Base-by-base conservation (phyloP, 2,329 filamentous ascomycete species). In the Epicoccum nigrum region DNA sequence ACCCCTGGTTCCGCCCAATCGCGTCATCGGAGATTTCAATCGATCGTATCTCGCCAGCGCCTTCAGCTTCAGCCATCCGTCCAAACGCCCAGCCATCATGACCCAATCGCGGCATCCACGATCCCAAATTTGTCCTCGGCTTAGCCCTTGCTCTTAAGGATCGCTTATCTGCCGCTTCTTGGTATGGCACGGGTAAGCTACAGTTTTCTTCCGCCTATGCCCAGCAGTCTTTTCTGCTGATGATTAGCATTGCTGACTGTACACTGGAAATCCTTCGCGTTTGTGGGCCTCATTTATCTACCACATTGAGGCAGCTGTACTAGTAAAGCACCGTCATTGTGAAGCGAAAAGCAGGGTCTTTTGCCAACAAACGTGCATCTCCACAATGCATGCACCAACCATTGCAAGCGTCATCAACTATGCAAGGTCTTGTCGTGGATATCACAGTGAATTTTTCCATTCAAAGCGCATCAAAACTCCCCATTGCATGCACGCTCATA, bases 1-100 rank as follows among this genome's bases (percentile, higher is more conserved):
- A 45, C 55, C 54, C 46, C 51, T 43, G 47, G 45, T 33, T 42
- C 51, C 44, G 46, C 40, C 55, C 55, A 62, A 62, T 60, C 25
- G 40, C 48, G 32, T 23, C 31, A 33, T 28, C 51, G 56, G 51
- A 58, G 39, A 39, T 32, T 58, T 60, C 30, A 33, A 30, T 42
- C 53, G 53, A 55, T 57, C 53, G 44, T 47, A 42, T 50, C 31
- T 46, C 32, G 20, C 21, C 27, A 42, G 38, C 25, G 13, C 37
- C 32, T 11, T 42, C 25, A 43, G 27, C 41, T 38, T 32, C 35
- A 25, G 23, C 23, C 23, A 6, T 9, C n/a, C 37, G 28, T 46
- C 25, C 34, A 38, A 48, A 32, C 32, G 46, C 39, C 41, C 28
- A 48, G 43, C 42, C 17, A 15, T 11, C 19, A 21, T 25, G 20